These are phyloP conservation scores for Astrothelium macrocarpum DNA, from an alignment of 495 filamentous ascomycete species.

Conservation along the genomic window DNA sequence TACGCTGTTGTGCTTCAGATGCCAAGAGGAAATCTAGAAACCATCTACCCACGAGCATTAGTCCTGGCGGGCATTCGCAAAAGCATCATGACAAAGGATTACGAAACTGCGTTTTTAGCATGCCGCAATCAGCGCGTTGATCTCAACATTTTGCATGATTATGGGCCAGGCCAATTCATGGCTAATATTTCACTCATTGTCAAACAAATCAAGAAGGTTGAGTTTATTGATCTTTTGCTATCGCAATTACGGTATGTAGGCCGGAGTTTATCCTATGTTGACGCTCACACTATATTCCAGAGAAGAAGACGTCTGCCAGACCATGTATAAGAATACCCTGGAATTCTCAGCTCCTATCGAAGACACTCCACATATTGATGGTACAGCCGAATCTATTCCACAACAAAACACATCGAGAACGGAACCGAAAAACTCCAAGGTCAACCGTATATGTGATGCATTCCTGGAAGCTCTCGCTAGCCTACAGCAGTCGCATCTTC, in stretches of 20 bases:
- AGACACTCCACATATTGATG: constrained; percentile 5
- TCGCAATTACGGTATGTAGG: constrained; percentile 70
- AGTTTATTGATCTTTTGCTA: constrained; percentile 76
- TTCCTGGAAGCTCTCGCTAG: constrained; percentile 59
- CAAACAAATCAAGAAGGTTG: constrained; percentile 73
- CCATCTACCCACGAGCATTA: constrained; percentile 85
- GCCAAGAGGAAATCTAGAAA: constrained; percentile 91
- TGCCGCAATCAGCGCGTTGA: constrained; percentile 92
- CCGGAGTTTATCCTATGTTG: neutral
- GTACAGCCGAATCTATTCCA: constrained; percentile 22
- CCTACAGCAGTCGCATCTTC: constrained; percentile 59
- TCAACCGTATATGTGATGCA: constrained; percentile 83
- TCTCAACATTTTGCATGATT: constrained; percentile 96
- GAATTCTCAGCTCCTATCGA: neutral
- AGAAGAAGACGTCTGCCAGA: constrained; percentile 87
- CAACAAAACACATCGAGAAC: neutral
- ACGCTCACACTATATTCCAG: constrained; percentile 34
- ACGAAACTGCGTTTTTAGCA: constrained; percentile 70
- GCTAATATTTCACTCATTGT: constrained; percentile 65
- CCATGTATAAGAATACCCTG: constrained; percentile 83
- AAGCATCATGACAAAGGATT: constrained; percentile 68
- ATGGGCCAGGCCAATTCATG: constrained; percentile 75
- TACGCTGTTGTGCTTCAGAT: constrained; percentile 81
- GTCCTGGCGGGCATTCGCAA: constrained; percentile 79
- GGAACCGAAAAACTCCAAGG: constrained; percentile 41